These are phyloP conservation scores for Aspergillus phoenicis DNA, from an alignment of 2,329 filamentous ascomycete species.

Conservation along the genomic window DNA sequence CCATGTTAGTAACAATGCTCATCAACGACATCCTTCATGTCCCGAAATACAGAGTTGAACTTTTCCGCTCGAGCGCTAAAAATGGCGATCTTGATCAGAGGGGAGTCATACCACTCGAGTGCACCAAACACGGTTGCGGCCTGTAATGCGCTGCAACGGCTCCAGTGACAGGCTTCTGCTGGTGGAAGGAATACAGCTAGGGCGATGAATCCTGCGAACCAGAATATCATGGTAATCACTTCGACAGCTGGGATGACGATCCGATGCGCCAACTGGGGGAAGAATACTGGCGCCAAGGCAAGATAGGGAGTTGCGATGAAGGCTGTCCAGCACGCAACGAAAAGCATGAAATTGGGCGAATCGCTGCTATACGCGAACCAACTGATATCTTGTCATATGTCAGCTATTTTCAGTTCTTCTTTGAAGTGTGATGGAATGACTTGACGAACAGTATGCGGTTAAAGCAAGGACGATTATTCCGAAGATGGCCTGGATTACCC, in stretches of 20 bases:
- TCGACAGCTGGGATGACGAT: slow-evolving; percentile 69
- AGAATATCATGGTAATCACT: slow-evolving; percentile 77
- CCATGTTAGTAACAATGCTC: slow-evolving; percentile 10
- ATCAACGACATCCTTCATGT: background rate
- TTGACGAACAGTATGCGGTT: slow-evolving; percentile 67
- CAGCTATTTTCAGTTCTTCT: background rate
- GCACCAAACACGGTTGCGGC: slow-evolving; percentile 52
- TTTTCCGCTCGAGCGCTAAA: background rate
- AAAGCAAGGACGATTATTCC: slow-evolving; percentile 75
- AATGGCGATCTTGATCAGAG: background rate
- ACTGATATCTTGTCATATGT: slow-evolving; percentile 57
- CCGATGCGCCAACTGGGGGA: slow-evolving; percentile 63
- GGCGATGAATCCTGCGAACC: slow-evolving; percentile 84
- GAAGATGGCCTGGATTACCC: slow-evolving; percentile 68
- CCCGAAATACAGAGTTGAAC: too few relatives aligned
- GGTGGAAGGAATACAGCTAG: slow-evolving; percentile 67
- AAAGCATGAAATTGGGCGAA: slow-evolving; percentile 75
- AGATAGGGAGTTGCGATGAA: slow-evolving; percentile 70
- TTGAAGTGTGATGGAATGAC: background rate
- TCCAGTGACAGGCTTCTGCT: slow-evolving; percentile 55
- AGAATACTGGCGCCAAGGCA: slow-evolving; percentile 65
- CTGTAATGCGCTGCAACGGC: slow-evolving; percentile 62
- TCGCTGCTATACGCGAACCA: slow-evolving; percentile 42
- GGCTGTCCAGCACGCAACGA: slow-evolving; percentile 75
- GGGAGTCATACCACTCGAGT: slow-evolving; percentile 49